Conservation (phyloP, 140 eudicot species). For the Flaveria floridana region DNA sequence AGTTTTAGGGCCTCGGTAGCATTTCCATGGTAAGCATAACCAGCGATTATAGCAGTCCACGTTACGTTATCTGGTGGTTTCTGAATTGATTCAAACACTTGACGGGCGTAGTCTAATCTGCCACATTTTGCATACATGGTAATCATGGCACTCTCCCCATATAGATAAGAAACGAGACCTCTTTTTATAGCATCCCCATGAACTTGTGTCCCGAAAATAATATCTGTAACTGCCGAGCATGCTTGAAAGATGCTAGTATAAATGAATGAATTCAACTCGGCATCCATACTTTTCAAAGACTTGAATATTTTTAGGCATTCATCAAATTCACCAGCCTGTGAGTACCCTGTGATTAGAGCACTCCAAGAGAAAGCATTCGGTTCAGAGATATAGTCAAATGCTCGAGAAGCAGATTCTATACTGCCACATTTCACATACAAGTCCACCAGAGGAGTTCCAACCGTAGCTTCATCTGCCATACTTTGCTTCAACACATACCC, state of each 20-base stretch:
- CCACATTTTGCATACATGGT: conserved; percentile 57
- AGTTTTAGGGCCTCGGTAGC: conserved; percentile 40
- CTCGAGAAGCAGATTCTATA: conserved; percentile 35
- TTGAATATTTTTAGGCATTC: conserved; percentile 36
- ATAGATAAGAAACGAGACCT: conserved; percentile 45
- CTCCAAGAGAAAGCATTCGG: conserved; percentile 57
- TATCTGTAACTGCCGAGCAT: conserved; percentile 45
- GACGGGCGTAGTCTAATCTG: conserved; percentile 35
- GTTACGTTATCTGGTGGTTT: conserved; percentile 44
- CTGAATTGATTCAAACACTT: conserved; percentile 41
- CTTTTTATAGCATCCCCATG: conserved; percentile 54
- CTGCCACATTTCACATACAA: conserved; percentile 50
- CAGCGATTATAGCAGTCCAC: conserved; percentile 57
- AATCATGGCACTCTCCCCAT: conserved; percentile 48
- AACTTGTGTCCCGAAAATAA: conserved; percentile 44
- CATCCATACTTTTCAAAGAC: conserved; percentile 32
- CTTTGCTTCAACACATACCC: conserved; percentile 42
- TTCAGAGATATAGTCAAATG: conserved; percentile 37
- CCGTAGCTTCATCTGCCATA: conserved; percentile 35
- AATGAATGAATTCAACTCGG: conserved; percentile 36
- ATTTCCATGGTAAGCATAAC: conserved; percentile 50
- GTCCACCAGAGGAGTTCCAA: conserved; percentile 52
- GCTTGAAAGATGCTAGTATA: conserved; percentile 49
- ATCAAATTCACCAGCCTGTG: conserved; percentile 38
- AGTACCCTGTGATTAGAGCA: conserved; percentile 48